Percentiles rank a stretch among this genome's conserved stretches.
phyloP scores from a whole-genome alignment of 2,329 filamentous ascomycete genomes.

The Corynespora cassiicola region DNA sequence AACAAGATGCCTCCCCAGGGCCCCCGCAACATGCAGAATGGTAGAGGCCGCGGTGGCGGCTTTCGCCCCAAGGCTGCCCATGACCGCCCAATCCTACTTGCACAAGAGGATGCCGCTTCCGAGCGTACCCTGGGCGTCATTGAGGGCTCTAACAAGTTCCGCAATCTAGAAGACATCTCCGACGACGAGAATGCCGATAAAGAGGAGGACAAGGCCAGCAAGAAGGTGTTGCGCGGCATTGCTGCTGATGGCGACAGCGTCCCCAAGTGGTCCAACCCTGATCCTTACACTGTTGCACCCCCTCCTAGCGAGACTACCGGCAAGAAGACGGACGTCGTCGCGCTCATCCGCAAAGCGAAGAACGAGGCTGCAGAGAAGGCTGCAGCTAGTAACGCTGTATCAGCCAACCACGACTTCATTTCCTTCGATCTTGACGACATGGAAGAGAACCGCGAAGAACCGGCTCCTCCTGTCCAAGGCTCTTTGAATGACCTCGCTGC shows the following conservation, averaged over 20 bases:
- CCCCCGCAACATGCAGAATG: conserved; percentile 23
- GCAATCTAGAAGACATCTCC: conserved; percentile 46
- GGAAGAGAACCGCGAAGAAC: conserved; percentile 31
- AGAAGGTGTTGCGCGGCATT: conserved; percentile 25
- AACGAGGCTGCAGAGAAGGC: conserved; percentile 62
- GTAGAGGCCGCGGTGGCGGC: conserved; percentile 20
- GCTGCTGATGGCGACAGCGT: conserved; percentile 38
- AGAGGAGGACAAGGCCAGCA: conserved; percentile 35
- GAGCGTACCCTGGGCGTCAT: conserved; percentile 55
- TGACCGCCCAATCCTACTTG: conserved; percentile 52
- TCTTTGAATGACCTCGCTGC: conserved; percentile 25
- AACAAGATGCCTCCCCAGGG: too few relatives aligned
- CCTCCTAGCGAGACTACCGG: conserved; percentile 74
- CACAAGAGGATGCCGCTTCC: conserved; percentile 49
- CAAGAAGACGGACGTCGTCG: conserved; percentile 87
- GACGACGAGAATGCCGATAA: conserved; percentile 44
- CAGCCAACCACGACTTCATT: conserved; percentile 79
- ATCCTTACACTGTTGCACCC: conserved; percentile 88
- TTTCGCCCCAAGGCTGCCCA: conserved; percentile 45
- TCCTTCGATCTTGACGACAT: conserved; percentile 76
- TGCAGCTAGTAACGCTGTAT: conserved; percentile 56
- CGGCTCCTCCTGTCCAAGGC: conserved; percentile 20
- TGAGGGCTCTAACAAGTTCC: conserved; percentile 49
- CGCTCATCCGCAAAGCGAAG: conserved; percentile 89
- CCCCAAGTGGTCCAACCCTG: conserved; percentile 94